Conservation (phyloP, 164 flowering plant genomes). For the Aristolochia fimbriata region DNA sequence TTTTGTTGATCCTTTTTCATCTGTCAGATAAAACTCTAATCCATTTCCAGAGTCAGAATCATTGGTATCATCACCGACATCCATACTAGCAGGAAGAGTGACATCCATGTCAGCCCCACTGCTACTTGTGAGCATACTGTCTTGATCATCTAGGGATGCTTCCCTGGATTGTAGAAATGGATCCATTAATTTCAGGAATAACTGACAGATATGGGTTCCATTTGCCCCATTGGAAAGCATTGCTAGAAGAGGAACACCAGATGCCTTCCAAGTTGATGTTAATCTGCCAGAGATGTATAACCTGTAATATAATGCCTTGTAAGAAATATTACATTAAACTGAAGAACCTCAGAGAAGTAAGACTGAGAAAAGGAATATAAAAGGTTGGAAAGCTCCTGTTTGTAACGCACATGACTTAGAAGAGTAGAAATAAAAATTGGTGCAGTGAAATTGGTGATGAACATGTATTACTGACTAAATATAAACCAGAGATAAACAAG, state of each 20-base stretch:
- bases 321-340: constrained; percentile 4
- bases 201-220: constrained; percentile 47
- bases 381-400: too few relatives aligned
- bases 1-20: constrained; percentile 46
- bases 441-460: too few relatives aligned
- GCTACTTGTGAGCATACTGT: constrained; percentile 18
- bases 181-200: constrained; percentile 42
- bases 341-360: too few relatives aligned
- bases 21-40: constrained; percentile 47
- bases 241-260: constrained; percentile 75
- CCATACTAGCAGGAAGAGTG: constrained; percentile 14
- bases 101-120: constrained; percentile 12
- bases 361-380: too few relatives aligned
- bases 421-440: too few relatives aligned
- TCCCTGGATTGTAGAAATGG: constrained; percentile 33
- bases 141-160: constrained; percentile 16
- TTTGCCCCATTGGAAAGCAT: constrained; percentile 21
- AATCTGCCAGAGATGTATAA: constrained; percentile 34
- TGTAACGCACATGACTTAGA: too few relatives aligned
- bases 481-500: too few relatives aligned
- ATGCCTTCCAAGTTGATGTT: constrained; percentile 41
- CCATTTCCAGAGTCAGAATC: constrained; percentile 22
- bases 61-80: constrained; percentile 14
- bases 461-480: too few relatives aligned
- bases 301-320: constrained; percentile 27